Conservation (phyloP, 2,329 filamentous ascomycete species). For the Trichoderma breve region DNA sequence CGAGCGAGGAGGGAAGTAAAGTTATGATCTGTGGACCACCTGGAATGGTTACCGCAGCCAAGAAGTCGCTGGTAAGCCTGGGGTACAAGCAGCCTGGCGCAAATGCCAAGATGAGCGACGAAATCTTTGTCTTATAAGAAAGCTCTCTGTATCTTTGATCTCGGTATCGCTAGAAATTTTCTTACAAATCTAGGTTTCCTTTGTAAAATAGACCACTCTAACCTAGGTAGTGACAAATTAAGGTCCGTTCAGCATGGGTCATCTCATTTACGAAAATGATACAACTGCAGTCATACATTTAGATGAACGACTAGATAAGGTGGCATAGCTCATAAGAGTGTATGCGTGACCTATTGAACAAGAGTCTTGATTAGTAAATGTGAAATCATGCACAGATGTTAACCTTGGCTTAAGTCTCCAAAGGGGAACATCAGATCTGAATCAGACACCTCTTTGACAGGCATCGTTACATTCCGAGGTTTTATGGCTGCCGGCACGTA, state of each 20-base stretch:
- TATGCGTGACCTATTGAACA: background rate
- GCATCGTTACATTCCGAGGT: background rate
- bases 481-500: background rate
- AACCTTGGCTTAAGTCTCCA: background rate
- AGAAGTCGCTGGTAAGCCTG: slow-evolving; percentile 47
- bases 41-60: slow-evolving; percentile 57
- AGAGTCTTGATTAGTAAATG: background rate
- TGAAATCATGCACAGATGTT: background rate
- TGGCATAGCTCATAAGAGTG: background rate
- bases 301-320: background rate
- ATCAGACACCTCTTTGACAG: background rate
- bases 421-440: background rate
- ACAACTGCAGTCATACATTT: background rate
- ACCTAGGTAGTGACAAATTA: background rate
- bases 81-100: slow-evolving; percentile 52
- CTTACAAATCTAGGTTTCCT: background rate
- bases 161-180: background rate
- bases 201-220: background rate
- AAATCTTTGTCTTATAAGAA: slow-evolving; percentile 53
- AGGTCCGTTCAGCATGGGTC: background rate
- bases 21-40: slow-evolving; percentile 61
- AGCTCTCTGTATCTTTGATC: background rate
- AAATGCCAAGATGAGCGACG: slow-evolving; percentile 51
- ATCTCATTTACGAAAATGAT: too few species aligned
- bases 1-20: slow-evolving; percentile 45